Base-by-base conservation (phyloP, 768 basidiomycete genomes). In the Dendrothele bispora region DNA sequence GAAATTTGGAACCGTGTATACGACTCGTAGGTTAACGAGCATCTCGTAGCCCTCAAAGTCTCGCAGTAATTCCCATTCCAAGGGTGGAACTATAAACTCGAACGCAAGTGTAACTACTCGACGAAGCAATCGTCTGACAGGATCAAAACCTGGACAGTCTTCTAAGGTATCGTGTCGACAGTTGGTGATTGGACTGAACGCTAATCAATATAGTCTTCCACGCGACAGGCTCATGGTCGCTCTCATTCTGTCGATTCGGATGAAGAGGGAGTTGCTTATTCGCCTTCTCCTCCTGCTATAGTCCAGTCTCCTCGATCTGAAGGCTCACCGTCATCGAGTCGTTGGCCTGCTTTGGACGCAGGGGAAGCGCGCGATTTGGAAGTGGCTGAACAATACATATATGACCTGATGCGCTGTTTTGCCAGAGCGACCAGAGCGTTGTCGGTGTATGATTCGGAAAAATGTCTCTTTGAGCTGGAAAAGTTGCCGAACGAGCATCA, bases 341-440 rank as follows among this genome's bases (percentile, higher is more conserved):
- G 69, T 48, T 84, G 82, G 82, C 83, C 83, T 6, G 86, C 88
- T 57, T 83, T 80, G 62, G 80, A 79, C 17, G 82, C 84, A 27
- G 83, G 86, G 57, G 86, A 89, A 49, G 74, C 79, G 34, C 84
- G 85, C 55, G 85, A 86, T 53, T 72, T 70, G 32, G 84, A 84
- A 46, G 71, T 86, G 48, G 92, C 92, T 21, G 92, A 95, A 46
- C 77, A 88, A 57, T 86, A 88, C 66, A 74, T 97, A 45, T 87
- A 93, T 58, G 80, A 86, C 58, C 74, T 95, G 37, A 80, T 89
- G 67, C 80, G 90, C 52, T 76, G 76, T 46, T 95, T 93, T 64
- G 95, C 88, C 8, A 78, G 75, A 44, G 94, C 93, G 12, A 79
- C 82, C n/a, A 75, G 82, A 54, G 80, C 83, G 25, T 69, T 94